Conservation (phyloP, 2,329 filamentous ascomycete species). For the Talaromyces sp. region DNA sequence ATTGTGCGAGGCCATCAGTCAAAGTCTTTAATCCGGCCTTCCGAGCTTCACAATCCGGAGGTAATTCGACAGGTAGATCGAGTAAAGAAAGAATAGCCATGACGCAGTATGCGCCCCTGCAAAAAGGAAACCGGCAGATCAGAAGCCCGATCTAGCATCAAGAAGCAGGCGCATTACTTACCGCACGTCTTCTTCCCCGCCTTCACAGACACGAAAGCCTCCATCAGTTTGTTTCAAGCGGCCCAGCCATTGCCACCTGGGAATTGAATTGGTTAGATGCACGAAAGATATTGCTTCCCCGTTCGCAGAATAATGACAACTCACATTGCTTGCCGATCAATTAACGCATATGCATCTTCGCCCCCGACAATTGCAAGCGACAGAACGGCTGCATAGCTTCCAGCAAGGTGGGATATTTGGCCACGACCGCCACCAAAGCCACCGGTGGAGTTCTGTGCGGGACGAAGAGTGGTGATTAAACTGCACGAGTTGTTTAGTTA, state of each 20-base stretch:
- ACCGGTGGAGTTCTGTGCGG: conserved; percentile 79
- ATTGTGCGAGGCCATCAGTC: conserved; percentile 73
- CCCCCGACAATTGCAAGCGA: conserved; percentile 78
- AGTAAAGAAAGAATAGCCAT: conserved; percentile 81
- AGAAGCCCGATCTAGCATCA: conserved; percentile 18
- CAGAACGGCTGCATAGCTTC: conserved; percentile 82
- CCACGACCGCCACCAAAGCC: conserved; percentile 95
- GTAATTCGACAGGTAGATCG: conserved; percentile 77
- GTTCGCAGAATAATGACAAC: conserved; percentile 22
- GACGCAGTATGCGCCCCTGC: conserved; percentile 87
- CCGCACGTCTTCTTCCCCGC: conserved; percentile 92
- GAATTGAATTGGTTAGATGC: conserved; percentile 26
- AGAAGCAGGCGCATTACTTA: conserved; percentile 46
- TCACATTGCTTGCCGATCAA: conserved; percentile 77
- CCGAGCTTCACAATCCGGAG: conserved; percentile 69
- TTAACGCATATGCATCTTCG: conserved; percentile 69
- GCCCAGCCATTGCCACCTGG: conserved; percentile 81
- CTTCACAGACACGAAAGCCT: conserved; percentile 83
- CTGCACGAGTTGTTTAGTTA: conserved; percentile 36
- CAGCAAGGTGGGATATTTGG: conserved; percentile 84
- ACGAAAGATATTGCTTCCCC: conserved; percentile 3
- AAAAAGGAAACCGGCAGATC: conserved; percentile 21
- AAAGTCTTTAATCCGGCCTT: conserved; percentile 66
- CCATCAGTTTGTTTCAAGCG: conserved; percentile 83
- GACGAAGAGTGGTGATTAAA: conserved; percentile 71